Conservation (phyloP, 2,329 filamentous ascomycete species). For the Ophiosphaerella herpotricha region DNA sequence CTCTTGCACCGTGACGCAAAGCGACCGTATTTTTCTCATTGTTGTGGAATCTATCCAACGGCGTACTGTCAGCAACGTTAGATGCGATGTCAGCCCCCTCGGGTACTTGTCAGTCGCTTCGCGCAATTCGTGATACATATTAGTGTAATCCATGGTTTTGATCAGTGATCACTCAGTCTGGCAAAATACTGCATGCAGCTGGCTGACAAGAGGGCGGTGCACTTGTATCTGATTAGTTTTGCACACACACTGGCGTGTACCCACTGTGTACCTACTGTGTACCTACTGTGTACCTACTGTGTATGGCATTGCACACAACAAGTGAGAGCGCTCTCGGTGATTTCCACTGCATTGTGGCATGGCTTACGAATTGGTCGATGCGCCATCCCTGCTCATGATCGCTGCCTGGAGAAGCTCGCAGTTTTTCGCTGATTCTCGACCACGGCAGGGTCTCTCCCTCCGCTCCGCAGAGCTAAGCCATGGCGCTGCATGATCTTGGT, state of each 20-base stretch:
- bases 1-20: constrained; percentile 2
- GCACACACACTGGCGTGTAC: no score
- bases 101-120: background rate
- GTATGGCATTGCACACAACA: no score
- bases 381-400: constrained; percentile 16
- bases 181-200: constrained; percentile 11
- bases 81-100: constrained; percentile 22
- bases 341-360: constrained; percentile 11
- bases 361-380: constrained; percentile 23
- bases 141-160: background rate
- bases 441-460: background rate
- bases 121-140: constrained; percentile 3
- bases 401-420: constrained; percentile 2
- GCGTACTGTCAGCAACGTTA: constrained; percentile 28
- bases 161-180: constrained; percentile 12
- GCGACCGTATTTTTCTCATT: constrained; percentile 1
- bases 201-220: constrained; percentile 9
- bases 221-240: constrained; percentile 1
- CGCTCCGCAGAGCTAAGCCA: no score
- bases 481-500: no score
- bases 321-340: no score
- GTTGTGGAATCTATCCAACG: constrained; percentile 16
- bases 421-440: constrained; percentile 7
- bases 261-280: no score
- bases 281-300: no score